Evolutionary conservation across 805 yeast genomes (phyloP).

Genomic region (Saccharomycopsis oosterbeekiorum): DNA sequence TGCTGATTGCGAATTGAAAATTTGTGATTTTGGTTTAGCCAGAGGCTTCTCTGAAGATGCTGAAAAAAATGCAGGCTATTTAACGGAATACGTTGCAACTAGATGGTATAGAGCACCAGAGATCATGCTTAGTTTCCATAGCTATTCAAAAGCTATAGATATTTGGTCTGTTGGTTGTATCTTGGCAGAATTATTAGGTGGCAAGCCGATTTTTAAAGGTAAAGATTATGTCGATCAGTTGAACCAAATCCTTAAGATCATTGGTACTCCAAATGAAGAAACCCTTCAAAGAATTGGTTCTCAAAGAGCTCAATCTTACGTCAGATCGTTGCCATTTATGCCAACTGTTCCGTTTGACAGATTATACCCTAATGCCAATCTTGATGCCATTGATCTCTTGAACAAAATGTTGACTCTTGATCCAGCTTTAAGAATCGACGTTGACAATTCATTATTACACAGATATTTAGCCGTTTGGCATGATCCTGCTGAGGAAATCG

Average conservation of each 20-base stretch:
- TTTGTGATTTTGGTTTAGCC: conserved; percentile 94
- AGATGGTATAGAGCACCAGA: conserved; percentile 99
- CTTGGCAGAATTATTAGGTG: conserved; percentile 84
- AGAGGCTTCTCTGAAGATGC: conserved; percentile 48
- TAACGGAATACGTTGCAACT: conserved; percentile 90
- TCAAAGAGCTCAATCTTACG: conserved; percentile 83
- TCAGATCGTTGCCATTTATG: conserved; percentile 75
- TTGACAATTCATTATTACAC: conserved; percentile 79
- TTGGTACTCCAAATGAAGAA: conserved; percentile 86
- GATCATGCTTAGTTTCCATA: conserved; percentile 88
- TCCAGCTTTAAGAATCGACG: conserved; percentile 76
- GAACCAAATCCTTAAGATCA: conserved; percentile 71
- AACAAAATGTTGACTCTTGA: conserved; percentile 77
- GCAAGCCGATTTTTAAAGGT: conserved; percentile 88
- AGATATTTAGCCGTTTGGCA: conserved; percentile 88
- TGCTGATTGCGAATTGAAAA: conserved; percentile 63
- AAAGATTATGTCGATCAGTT: conserved; percentile 94
- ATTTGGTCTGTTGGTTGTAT: conserved; percentile 98
- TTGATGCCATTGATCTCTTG: conserved; percentile 73
- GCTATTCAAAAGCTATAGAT: conserved; percentile 93
- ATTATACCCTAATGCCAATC: conserved; percentile 78
- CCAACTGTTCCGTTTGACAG: conserved; percentile 62
- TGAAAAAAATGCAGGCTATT: conserved; percentile 29
- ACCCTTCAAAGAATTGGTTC: conserved; percentile 67
- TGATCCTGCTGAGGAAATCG: conserved; percentile 87